Conservation (phyloP, 2,329 filamentous ascomycete genomes). For the Curvularia sp. region DNA sequence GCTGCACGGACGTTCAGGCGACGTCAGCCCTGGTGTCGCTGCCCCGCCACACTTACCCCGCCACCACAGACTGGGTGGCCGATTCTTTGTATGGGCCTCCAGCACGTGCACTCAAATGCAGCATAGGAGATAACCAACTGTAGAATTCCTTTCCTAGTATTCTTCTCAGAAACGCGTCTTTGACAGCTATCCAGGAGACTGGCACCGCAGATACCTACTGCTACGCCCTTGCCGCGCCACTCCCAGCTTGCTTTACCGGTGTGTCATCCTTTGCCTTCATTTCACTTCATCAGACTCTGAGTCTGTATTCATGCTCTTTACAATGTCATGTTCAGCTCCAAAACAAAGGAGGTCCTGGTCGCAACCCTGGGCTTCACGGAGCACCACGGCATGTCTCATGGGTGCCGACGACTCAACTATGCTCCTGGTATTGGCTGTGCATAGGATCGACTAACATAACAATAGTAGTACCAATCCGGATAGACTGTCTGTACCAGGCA, state of each 20-base stretch:
- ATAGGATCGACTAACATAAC: conserved; percentile 29
- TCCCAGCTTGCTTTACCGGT: not conserved
- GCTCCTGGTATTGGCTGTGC: not conserved
- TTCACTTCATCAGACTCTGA: conserved; percentile 1
- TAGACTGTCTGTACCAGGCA: conserved; percentile 28
- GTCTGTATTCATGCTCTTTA: not conserved
- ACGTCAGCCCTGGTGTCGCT: conserved; percentile 13
- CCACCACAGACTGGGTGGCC: conserved; percentile 16
- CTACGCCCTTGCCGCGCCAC: conserved; percentile 1
- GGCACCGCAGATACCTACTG: not conserved
- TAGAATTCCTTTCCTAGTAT: not conserved
- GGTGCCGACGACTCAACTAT: not conserved
- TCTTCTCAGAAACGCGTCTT: not conserved
- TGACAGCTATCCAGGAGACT: not conserved
- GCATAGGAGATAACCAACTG: conserved; percentile 1
- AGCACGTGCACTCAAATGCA: conserved; percentile 4
- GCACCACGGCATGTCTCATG: not conserved
- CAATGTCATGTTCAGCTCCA: not conserved
- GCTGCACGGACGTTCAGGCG: conserved; percentile 17
- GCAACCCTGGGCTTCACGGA: not conserved
- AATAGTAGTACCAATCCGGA: conserved; percentile 42
- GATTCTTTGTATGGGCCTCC: not conserved
- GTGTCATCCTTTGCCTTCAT: conserved; percentile 2
- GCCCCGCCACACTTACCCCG: conserved; percentile 35
- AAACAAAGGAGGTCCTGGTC: not conserved